Base-by-base conservation (phyloP, 805 yeast genomes). In the Starmerella sp. region DNA sequence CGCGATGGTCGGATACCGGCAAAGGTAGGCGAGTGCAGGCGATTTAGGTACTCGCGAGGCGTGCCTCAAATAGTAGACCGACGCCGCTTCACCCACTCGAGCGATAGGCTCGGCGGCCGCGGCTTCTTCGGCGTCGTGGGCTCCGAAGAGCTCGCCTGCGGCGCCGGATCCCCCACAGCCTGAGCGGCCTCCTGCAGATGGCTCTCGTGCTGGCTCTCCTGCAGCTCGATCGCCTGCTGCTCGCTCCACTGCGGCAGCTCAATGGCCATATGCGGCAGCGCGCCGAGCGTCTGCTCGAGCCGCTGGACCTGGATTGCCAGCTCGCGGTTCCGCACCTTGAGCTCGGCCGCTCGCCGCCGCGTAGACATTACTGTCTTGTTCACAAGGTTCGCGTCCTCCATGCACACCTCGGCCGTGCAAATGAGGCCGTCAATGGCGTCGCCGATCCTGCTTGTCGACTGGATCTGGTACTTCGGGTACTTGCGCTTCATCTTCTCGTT, bases 341-440 rank as follows among this genome's bases (percentile, higher is more conserved):
- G 37, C 37, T 31, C 37, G 13, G 2, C 14, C 9, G 10, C 14
- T 4, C 28, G 22, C 11, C 4, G 15, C 39, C 15, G 30, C 8
- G 38, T 34, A 5, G 29, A 8, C 4, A 29, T 3, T 2, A 34
- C 10, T 6, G 49, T 11, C 9, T 39, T 5, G 22, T 11, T 46
- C 29, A 34, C 30, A 9, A 46, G 49, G 13, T 34, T 15, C 31
- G 31, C 38, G 22, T 53, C 55, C 32, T 53, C 55, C 32, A 30
- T 4, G 22, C 35, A 11, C 15, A 53, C 52, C 15, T 53, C 55
- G 29, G 48, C 43, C n/a, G 45, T 22, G 31, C 52, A 17, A 2
- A 43, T 36, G 7, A 51, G 48, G n/a, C 11, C 28, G 35, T 53
- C 55, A 35, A 49, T 31, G 9, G 55, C 55, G 29, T 46, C 41